Evolutionary conservation across 78 protist genomes (phyloP).

Genomic region (slime mould (Dictyostelium discoideum)): DNA sequence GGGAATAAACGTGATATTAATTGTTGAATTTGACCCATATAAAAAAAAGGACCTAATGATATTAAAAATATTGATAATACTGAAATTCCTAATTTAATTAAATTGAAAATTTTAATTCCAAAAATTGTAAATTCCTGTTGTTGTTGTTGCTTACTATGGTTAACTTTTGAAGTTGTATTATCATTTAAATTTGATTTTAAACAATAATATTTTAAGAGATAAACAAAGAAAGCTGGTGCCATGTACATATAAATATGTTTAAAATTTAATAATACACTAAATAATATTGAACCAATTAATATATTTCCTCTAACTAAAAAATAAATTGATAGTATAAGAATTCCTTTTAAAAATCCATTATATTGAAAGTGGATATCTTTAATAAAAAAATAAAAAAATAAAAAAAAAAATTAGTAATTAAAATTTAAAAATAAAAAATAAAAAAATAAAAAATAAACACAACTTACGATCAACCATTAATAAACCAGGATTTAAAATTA

Average conservation of each 20-base stretch:
- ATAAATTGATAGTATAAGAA: slow-evolving; percentile 66
- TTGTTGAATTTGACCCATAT: slow-evolving; percentile 79
- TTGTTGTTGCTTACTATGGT: neutral
- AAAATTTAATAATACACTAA: slow-evolving; percentile 84
- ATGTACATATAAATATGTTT: slow-evolving; percentile 94
- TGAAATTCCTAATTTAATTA: slow-evolving; percentile 66
- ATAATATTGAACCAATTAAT: slow-evolving; percentile 47
- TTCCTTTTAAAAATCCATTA: slow-evolving; percentile 93
- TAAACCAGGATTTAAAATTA: slow-evolving; percentile 86
- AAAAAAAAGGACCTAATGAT: slow-evolving; percentile 80
- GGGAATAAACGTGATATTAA: slow-evolving; percentile 94
- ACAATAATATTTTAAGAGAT: slow-evolving; percentile 81
- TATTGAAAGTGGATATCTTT: slow-evolving; percentile 94
- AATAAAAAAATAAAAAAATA: too few relatives aligned
- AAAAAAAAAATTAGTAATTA: neutral
- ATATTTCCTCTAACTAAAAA: slow-evolving; percentile 27
- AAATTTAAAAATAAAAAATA: neutral
- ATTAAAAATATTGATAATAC: slow-evolving; percentile 70
- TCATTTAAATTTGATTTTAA: neutral
- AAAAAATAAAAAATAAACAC: neutral
- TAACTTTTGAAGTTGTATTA: neutral
- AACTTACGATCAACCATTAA: slow-evolving; percentile 89
- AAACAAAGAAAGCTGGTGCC: slow-evolving; percentile 91
- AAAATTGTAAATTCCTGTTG: neutral
- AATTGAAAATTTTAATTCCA: slow-evolving; percentile 10